Conservation (phyloP, 495 filamentous ascomycete species). For the Penicillium soppii region DNA sequence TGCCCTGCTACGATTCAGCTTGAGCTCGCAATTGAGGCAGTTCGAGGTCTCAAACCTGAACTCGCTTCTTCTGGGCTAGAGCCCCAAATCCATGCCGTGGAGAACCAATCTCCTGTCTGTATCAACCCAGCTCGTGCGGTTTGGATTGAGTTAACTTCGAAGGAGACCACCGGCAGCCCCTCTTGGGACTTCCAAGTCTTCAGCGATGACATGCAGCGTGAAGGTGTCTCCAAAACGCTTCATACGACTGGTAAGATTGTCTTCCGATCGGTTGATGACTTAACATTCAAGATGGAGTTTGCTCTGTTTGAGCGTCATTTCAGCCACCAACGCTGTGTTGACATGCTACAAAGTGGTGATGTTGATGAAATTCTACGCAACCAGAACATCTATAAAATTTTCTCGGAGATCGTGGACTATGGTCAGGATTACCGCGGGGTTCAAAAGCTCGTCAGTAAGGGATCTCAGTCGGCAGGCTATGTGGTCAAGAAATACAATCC, state of each 20-base stretch:
- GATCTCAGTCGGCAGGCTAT: conserved; percentile 42
- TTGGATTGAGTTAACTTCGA: neutral
- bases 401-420: conserved; percentile 50
- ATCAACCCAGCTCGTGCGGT: neutral
- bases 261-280: conserved; percentile 29
- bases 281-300: conserved; percentile 30
- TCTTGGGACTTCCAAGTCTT: neutral
- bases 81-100: neutral
- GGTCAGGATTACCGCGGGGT: conserved; percentile 29
- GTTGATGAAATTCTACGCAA: conserved; percentile 46
- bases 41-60: conserved; percentile 34
- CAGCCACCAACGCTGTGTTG: conserved; percentile 34
- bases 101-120: neutral
- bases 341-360: conserved; percentile 36
- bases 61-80: neutral
- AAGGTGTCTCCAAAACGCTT: conserved; percentile 3
- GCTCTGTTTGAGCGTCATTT: conserved; percentile 40
- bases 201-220: neutral
- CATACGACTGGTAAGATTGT: conserved; percentile 41
- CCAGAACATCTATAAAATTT: conserved; percentile 45
- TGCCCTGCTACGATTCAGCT: conserved; percentile 46
- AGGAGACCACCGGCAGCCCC: neutral
- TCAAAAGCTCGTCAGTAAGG: conserved; percentile 41
- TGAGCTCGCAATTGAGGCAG: conserved; percentile 47
- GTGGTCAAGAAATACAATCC: conserved; percentile 39